Percentiles rank a stretch among this genome's conserved stretches.
Evolutionary conservation across 345 rosid genomes (phyloP).

Genomic region (Erysimum cheiranthoides): DNA sequence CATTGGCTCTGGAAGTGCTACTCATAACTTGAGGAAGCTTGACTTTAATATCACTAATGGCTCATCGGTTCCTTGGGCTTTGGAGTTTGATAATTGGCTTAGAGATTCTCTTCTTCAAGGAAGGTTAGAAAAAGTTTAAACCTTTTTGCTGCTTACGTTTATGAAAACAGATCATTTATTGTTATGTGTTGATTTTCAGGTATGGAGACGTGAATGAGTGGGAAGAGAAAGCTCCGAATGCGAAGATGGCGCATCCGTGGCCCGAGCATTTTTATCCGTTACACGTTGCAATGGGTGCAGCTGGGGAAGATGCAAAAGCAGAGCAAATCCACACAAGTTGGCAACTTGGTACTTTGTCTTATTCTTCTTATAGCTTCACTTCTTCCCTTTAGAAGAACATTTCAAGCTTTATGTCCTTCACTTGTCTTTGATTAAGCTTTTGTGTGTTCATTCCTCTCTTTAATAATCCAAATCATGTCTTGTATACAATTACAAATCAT

Average conservation of each 20-base stretch:
- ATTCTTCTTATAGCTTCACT: constrained; percentile 77
- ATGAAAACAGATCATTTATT: not conserved
- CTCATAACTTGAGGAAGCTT: constrained; percentile 73
- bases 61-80: constrained; percentile 68
- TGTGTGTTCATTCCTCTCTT: constrained; percentile 7
- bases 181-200: constrained; percentile 42
- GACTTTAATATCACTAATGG: not conserved
- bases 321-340: constrained; percentile 84
- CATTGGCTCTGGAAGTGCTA: constrained; percentile 81
- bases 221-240: constrained; percentile 70
- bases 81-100: constrained; percentile 84
- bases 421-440: constrained; percentile 20
- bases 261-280: constrained; percentile 93
- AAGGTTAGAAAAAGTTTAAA: constrained; percentile 57
- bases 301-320: constrained; percentile 68
- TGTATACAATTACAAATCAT: constrained; percentile 6
- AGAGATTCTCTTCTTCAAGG: constrained; percentile 78
- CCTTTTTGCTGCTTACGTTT: not conserved
- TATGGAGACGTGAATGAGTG: constrained; percentile 81
- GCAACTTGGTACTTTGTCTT: constrained; percentile 71
- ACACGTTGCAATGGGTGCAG: constrained; percentile 93
- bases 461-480: not conserved
- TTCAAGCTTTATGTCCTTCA: not conserved
- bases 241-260: constrained; percentile 80
- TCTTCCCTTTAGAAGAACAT: constrained; percentile 44